phyloP scores from a whole-genome alignment of 2,329 filamentous ascomycete genomes.

The Aspergillus pseudoglaucus region DNA sequence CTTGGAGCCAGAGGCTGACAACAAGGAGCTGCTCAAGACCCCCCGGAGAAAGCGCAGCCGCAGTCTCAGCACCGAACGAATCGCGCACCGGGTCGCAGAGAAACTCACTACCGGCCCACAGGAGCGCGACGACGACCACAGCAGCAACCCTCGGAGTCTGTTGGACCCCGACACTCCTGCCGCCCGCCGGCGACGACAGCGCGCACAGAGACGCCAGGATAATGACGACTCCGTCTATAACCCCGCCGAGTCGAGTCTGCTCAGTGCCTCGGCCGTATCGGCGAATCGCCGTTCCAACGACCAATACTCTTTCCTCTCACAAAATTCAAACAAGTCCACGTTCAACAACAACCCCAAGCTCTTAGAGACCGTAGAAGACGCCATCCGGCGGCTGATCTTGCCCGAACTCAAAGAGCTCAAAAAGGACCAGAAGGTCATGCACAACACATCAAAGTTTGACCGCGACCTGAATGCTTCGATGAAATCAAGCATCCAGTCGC shows the following conservation, averaged over 20 bases:
- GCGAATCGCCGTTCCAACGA: constrained; percentile 51
- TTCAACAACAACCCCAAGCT: constrained; percentile 90
- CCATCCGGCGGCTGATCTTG: constrained; percentile 79
- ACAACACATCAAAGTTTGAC: constrained; percentile 64
- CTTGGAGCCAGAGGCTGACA: constrained; percentile 22
- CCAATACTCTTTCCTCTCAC: constrained; percentile 54
- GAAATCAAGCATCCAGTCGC: constrained; percentile 49
- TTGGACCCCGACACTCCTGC: constrained; percentile 40
- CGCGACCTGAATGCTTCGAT: constrained; percentile 55
- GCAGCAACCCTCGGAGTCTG: constrained; percentile 27
- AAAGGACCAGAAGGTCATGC: constrained; percentile 74
- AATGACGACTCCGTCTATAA: constrained; percentile 49
- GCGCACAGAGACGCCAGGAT: constrained; percentile 39
- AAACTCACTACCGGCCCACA: constrained; percentile 53
- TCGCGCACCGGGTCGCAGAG: constrained; percentile 63
- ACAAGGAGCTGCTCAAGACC: constrained; percentile 50
- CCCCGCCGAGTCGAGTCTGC: constrained; percentile 56
- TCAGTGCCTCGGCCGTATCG: constrained; percentile 51
- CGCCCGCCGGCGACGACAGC: constrained; percentile 40
- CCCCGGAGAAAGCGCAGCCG: constrained; percentile 54
- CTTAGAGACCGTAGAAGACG: constrained; percentile 86
- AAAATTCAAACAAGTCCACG: constrained; percentile 50
- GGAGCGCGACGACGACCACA: constrained; percentile 35
- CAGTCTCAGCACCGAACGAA: constrained; percentile 60
- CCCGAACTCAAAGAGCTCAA: constrained; percentile 89